Base-by-base conservation (phyloP, 768 basidiomycete genomes). In the Termitomyces sp. region DNA sequence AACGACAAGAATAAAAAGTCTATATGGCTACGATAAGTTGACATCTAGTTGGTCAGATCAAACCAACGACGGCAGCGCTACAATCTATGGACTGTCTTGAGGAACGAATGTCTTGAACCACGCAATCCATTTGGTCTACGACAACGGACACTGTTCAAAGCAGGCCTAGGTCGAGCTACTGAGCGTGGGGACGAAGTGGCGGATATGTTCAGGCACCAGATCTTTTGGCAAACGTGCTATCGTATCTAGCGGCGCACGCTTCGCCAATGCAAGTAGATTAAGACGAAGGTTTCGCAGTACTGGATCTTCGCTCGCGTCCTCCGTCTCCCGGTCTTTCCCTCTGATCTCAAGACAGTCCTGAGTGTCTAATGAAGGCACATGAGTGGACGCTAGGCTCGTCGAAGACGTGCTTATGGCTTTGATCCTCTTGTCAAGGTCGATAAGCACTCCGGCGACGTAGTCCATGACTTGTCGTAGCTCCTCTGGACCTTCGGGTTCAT, bases 191-290 rank as follows among this genome's bases (percentile, higher is more conserved):
- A 90, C 83, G 58, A 83, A 80, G 62, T 77, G 76, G 51, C 86
- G 77, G 54, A 89, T 81, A 63, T 82, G 77, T 62, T 83, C 82
- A 2, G 86, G 87, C 2, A 89, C 85, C 48, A 90, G 68, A 46
- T 86, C 83, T 42, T 78, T 73, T 9, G 86, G 86, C 41, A 90
- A 66, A 31, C 75, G 76, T 16, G 84, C 85, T 54, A 90, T 86
- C 57, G 79, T 83, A 63, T 89, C 86, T 59, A 90, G 66, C 1
- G 90, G 90, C 10, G 88, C 88, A 6, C 88, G 80, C 66, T 90
- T 90, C 56, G 87, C 86, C 34, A 92, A 75, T 2, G 89, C 88
- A 28, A 92, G 77, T 29, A 92, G 74, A 66, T 90, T 91, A 61
- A 92, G 73, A 39, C 90, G 79, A 50, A 91, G 72, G 54, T 84